phyloP scores from a whole-genome alignment of 108 stramenopile genomes.

The Cyclotella sp. region DNA sequence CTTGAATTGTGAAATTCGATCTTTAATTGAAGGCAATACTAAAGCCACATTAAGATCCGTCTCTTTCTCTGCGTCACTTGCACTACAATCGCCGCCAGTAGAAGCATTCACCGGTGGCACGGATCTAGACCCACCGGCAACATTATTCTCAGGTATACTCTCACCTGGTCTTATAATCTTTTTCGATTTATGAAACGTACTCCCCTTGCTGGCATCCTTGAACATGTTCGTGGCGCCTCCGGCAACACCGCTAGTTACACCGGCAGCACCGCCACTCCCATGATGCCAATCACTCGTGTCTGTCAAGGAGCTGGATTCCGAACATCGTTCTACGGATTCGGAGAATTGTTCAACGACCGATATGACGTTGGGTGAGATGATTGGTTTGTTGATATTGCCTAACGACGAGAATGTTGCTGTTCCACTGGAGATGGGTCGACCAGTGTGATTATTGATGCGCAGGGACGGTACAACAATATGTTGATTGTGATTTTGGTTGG shows the following conservation, averaged over 20 bases:
- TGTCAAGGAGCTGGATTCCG: constrained; percentile 52
- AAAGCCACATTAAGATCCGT: not conserved
- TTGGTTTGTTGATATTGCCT: not conserved
- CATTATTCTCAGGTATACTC: constrained; percentile 11
- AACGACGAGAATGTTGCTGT: not conserved
- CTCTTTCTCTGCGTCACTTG: not conserved
- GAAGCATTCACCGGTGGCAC: not conserved
- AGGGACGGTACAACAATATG: not conserved
- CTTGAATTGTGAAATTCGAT: constrained; percentile 37
- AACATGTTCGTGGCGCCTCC: constrained; percentile 34
- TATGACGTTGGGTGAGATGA: constrained; percentile 1
- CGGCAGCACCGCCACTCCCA: not conserved
- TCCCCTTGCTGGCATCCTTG: constrained; percentile 43
- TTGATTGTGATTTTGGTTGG: constrained; percentile 6
- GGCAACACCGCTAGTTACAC: not conserved
- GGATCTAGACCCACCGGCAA: not conserved
- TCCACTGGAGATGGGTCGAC: not conserved
- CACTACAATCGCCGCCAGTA: not conserved
- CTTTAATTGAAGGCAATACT: constrained; percentile 24
- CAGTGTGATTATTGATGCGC: not conserved
- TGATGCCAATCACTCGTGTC: constrained; percentile 35
- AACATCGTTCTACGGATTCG: constrained; percentile 44
- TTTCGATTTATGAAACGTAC: constrained; percentile 54
- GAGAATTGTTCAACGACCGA: constrained; percentile 15
- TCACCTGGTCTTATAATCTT: constrained; percentile 37